These are phyloP conservation scores for Thamnidium elegans DNA, from an alignment of 192 early-diverging fungal species.

Conservation along the genomic window DNA sequence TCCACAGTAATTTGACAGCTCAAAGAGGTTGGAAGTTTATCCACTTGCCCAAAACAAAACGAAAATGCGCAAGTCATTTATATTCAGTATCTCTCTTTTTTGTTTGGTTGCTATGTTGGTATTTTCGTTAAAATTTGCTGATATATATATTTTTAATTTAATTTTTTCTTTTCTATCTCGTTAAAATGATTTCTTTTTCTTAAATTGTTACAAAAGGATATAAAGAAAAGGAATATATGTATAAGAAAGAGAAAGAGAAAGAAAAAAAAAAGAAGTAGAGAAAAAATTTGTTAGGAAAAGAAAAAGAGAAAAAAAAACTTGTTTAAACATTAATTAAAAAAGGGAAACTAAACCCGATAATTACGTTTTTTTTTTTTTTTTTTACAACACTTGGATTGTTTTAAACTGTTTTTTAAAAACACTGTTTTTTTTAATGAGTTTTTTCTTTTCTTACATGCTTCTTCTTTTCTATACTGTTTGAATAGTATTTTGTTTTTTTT, in stretches of 20 bases:
- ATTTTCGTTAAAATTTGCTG: neutral
- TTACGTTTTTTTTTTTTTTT: too few species aligned
- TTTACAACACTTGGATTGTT: too few species aligned
- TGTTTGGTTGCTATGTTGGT: neutral
- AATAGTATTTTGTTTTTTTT: too few species aligned
- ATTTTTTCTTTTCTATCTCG: neutral
- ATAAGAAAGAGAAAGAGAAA: slow-evolving; percentile 1
- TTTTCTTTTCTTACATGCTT: too few species aligned
- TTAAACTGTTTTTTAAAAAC: neutral
- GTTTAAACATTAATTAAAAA: too few species aligned
- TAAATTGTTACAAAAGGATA: slow-evolving; percentile 9
- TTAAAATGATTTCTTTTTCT: too few species aligned
- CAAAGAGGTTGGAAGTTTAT: slow-evolving; percentile 12
- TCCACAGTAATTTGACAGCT: slow-evolving; percentile 20
- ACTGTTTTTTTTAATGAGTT: neutral
- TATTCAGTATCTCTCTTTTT: neutral
- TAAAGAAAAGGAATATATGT: slow-evolving; percentile 3
- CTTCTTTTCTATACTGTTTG: too few species aligned
- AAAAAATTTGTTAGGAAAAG: neutral
- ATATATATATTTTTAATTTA: slow-evolving; percentile 7
- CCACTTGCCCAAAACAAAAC: slow-evolving; percentile 14
- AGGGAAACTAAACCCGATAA: too few species aligned
- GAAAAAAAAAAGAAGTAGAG: slow-evolving; percentile 5
- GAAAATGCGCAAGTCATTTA: slow-evolving; percentile 15
- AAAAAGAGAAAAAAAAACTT: too few species aligned